Conservation (phyloP, 768 basidiomycete genomes). For the Psilocybe subaeruginosa region DNA sequence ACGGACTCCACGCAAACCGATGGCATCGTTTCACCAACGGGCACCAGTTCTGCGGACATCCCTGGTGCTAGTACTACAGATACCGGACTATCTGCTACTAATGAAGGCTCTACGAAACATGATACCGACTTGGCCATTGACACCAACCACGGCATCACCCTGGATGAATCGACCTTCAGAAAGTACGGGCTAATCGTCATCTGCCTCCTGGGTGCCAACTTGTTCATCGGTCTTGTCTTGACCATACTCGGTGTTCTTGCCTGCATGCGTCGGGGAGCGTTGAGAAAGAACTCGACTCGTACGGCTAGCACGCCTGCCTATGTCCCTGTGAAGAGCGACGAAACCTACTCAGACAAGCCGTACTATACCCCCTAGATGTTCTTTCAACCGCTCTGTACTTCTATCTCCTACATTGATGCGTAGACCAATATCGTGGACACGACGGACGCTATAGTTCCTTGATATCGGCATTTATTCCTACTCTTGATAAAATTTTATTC, state of each 20-base stretch:
- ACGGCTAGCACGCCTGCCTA: slow-evolving; percentile 7
- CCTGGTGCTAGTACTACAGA: not conserved
- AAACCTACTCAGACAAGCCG: not conserved
- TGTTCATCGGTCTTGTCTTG: slow-evolving; percentile 27
- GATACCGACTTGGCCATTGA: slow-evolving; percentile 12
- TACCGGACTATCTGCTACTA: not conserved
- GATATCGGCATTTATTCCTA: no score
- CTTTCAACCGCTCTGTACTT: not conserved
- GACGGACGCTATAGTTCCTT: no score
- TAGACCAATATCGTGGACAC: no score
- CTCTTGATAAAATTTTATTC: no score
- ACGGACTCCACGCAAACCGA: not conserved
- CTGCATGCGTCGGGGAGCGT: slow-evolving; percentile 27
- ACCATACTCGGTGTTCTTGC: slow-evolving; percentile 26
- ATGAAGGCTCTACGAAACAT: not conserved
- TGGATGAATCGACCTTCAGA: slow-evolving; percentile 18
- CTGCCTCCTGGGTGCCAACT: slow-evolving; percentile 29
- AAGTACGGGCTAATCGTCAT: slow-evolving; percentile 30
- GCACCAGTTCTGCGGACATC: not conserved
- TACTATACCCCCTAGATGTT: not conserved
- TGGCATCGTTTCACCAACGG: not conserved
- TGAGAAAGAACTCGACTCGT: slow-evolving; percentile 1
- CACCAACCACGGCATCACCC: not conserved
- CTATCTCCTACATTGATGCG: no score
- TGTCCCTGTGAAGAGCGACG: slow-evolving; percentile 16